phyloP scores from a whole-genome alignment of 139 green algal genomes.

The Auxenochlorella pyrenoidosa region DNA sequence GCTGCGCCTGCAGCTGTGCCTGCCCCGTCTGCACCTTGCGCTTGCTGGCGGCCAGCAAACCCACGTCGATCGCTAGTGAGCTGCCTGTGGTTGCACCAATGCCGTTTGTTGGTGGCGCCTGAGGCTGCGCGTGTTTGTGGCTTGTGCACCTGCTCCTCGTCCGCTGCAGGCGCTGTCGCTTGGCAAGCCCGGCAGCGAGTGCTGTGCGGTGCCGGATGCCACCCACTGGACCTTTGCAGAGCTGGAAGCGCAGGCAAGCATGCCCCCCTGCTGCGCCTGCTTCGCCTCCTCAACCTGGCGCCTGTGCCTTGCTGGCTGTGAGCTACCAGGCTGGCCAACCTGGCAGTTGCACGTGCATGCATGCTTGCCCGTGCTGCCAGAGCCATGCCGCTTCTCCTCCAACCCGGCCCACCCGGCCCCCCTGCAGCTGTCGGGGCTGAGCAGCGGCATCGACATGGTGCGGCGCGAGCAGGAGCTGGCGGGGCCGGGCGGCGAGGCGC shows the following conservation, averaged over 20 bases:
- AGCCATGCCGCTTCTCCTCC: neutral
- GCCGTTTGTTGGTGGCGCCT: neutral
- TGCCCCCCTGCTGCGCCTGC: neutral
- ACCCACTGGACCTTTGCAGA: slow-evolving; percentile 19
- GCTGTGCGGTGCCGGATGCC: slow-evolving; percentile 1
- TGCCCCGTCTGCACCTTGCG: neutral
- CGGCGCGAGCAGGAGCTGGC: slow-evolving; percentile 11
- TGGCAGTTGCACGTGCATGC: neutral
- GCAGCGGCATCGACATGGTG: slow-evolving; percentile 18
- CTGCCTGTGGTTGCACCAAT: neutral
- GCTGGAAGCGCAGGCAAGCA: slow-evolving; percentile 20
- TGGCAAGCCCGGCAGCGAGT: slow-evolving; percentile 32
- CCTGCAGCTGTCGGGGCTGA: neutral
- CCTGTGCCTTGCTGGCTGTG: too few relatives aligned
- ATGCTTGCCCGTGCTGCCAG: neutral
- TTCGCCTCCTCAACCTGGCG: too few relatives aligned
- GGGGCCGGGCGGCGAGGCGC: neutral
- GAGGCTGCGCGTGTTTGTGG: neutral
- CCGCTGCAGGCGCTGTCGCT: slow-evolving; percentile 3
- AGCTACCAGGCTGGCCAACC: too few relatives aligned
- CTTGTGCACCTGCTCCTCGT: neutral
- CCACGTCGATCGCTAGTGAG: neutral
- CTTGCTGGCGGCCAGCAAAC: neutral
- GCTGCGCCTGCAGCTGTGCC: neutral
- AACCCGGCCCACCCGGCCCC: neutral